Evolutionary conservation across 1,139 yeast genomes (phyloP).

Genomic region (Lizanozyma gosingica): DNA sequence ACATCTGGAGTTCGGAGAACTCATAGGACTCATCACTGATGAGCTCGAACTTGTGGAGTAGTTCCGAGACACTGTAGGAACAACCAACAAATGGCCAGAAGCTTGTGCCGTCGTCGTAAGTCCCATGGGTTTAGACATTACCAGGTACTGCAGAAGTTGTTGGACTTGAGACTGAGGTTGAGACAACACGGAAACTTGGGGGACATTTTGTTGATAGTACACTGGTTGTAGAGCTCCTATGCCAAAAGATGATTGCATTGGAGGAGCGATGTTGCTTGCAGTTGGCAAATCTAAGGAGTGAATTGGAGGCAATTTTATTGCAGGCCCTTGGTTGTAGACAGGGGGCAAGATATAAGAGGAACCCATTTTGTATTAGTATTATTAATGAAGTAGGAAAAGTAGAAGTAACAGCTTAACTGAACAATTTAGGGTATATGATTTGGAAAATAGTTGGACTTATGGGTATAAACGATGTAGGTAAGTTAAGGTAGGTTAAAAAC

Average conservation of each 20-base stretch:
- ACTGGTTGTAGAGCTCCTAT: too few relatives aligned
- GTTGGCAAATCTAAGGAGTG: conserved; percentile 6
- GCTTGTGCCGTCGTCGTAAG: not conserved
- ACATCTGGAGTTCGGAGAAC: conserved; percentile 5
- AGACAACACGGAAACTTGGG: conserved; percentile 2
- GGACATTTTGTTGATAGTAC: conserved; percentile 4
- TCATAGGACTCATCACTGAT: conserved; percentile 5
- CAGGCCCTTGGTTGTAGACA: not conserved
- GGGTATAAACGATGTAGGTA: too few relatives aligned
- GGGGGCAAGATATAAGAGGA: not conserved
- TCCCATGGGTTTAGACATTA: not conserved
- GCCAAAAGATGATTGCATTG: too few relatives aligned
- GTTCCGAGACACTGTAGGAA: not conserved
- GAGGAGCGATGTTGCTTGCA: conserved; percentile 7
- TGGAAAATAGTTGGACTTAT: too few relatives aligned
- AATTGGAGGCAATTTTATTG: conserved; percentile 10
- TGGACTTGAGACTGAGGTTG: conserved; percentile 1
- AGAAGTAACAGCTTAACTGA: too few relatives aligned
- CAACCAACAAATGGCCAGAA: not conserved
- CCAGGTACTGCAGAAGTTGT: conserved; percentile 2
- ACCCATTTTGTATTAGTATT: not conserved
- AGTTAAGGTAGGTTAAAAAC: too few relatives aligned
- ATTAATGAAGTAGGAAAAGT: too few relatives aligned
- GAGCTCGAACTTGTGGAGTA: not conserved
- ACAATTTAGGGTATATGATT: too few relatives aligned